Conservation (phyloP, 2,329 filamentous ascomycete species). For the Neofusicoccum cordaticola region DNA sequence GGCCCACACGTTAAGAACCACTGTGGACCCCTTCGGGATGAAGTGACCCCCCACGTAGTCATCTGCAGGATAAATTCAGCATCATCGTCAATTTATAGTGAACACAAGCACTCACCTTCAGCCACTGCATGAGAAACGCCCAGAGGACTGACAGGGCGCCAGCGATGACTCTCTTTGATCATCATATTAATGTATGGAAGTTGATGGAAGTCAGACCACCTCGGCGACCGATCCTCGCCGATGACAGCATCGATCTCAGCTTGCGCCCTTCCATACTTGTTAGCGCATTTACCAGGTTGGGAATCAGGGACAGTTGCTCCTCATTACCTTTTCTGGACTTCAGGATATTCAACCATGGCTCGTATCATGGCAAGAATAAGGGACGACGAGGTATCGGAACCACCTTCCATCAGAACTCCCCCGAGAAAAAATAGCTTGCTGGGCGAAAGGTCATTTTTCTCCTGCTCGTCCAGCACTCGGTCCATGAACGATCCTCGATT, state of each 20-base stretch:
- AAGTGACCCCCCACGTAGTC: constrained; percentile 40
- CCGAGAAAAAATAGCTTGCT: constrained; percentile 38
- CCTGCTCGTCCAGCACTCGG: neutral
- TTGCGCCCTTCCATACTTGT: constrained; percentile 22
- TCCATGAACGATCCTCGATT: neutral
- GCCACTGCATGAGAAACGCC: constrained; percentile 43
- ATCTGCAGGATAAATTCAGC: constrained; percentile 32
- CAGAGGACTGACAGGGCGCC: constrained; percentile 30
- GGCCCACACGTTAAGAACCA: constrained; percentile 35
- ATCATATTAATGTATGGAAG: constrained; percentile 16
- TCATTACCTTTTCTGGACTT: constrained; percentile 25
- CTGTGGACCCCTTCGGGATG: constrained; percentile 40
- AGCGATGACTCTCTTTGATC: constrained; percentile 35
- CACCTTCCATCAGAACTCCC: constrained; percentile 34
- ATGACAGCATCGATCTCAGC: constrained; percentile 22
- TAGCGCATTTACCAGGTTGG: too few relatives aligned
- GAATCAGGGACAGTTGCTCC: too few relatives aligned
- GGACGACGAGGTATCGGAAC: constrained; percentile 35
- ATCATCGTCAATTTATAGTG: neutral
- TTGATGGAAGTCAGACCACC: neutral
- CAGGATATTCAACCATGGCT: constrained; percentile 28
- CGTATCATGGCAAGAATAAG: constrained; percentile 27
- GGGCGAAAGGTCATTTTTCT: neutral
- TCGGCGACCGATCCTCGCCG: neutral
- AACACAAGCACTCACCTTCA: constrained; percentile 4